Evolutionary conservation across 805 yeast species (phyloP).

Genomic region (Zygosaccharomyces lentus): DNA sequence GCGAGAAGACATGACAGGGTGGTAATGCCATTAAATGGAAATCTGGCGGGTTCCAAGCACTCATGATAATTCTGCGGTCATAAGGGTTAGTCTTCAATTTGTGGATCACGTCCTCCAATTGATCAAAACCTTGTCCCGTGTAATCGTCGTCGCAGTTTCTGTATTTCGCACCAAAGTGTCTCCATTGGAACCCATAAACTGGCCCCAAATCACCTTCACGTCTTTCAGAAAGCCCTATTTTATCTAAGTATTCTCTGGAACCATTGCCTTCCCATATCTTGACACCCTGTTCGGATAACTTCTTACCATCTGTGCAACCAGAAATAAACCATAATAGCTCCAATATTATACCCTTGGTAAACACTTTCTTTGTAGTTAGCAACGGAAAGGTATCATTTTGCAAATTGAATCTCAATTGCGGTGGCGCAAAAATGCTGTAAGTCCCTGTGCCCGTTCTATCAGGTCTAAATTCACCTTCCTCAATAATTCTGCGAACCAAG

Average conservation of each 20-base stretch:
- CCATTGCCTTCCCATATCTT: conserved; percentile 99
- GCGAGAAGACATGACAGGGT: conserved; percentile 96
- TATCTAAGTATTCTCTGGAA: conserved; percentile 82
- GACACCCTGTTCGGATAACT: conserved; percentile 77
- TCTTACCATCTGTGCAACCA: conserved; percentile 85
- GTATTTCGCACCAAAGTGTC: conserved; percentile 96
- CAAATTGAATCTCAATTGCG: conserved; percentile 81
- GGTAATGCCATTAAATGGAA: conserved; percentile 93
- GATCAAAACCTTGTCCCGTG: conserved; percentile 85
- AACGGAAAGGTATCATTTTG: conserved; percentile 75
- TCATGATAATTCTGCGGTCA: conserved; percentile 88
- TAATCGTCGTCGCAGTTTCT: conserved; percentile 83
- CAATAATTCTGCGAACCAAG: conserved; percentile 69
- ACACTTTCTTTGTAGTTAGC: conserved; percentile 88
- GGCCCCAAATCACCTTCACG: conserved; percentile 96
- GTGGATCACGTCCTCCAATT: conserved; percentile 71
- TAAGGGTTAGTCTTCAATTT: conserved; percentile 84
- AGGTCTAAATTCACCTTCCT: conserved; percentile 84
- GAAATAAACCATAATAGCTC: conserved; percentile 90
- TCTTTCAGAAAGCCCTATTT: conserved; percentile 71
- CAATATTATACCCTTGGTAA: conserved; percentile 80
- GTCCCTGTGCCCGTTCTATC: conserved; percentile 99
- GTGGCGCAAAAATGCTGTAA: conserved; percentile 85
- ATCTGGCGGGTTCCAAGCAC: conserved; percentile 99
- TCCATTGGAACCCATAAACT: conserved; percentile 98